Conservation (phyloP, 2,329 filamentous ascomycete species). For the Nigrograna mackinnonii region DNA sequence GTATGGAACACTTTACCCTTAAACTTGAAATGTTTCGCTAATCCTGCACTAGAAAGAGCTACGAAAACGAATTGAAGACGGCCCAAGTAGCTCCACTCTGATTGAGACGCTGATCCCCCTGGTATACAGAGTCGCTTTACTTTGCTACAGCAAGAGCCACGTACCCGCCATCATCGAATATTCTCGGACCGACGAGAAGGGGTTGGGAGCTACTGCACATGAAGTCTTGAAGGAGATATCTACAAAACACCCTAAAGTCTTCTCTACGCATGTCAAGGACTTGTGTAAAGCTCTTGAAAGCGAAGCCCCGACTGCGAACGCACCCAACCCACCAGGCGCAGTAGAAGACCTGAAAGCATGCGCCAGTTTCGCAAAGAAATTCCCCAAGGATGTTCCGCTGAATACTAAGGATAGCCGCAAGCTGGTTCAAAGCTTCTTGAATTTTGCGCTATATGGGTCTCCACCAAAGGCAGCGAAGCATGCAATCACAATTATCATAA, state of each 20-base stretch:
- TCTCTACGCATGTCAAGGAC: constrained; percentile 90
- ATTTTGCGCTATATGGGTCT: constrained; percentile 80
- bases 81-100: constrained; percentile 62
- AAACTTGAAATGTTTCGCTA: too few relatives aligned
- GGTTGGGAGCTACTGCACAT: constrained; percentile 77
- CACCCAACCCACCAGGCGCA: constrained; percentile 71
- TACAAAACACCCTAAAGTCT: constrained; percentile 81
- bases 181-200: constrained; percentile 80
- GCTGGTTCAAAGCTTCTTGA: constrained; percentile 78
- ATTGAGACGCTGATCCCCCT: constrained; percentile 82
- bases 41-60: too few relatives aligned
- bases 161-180: constrained; percentile 87
- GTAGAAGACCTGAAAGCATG: constrained; percentile 94
- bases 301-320: constrained; percentile 72
- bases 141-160: constrained; percentile 94
- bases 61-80: constrained; percentile 75
- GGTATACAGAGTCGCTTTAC: constrained; percentile 78
- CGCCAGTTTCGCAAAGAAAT: constrained; percentile 85
- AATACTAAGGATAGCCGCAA: constrained; percentile 64
- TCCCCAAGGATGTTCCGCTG: constrained; percentile 77
- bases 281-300: constrained; percentile 85
- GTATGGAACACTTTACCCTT: too few relatives aligned
- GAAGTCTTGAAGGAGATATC: constrained; percentile 93
- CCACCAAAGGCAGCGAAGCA: constrained; percentile 89
- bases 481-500: constrained; percentile 86